Evolutionary conservation across 2,329 filamentous ascomycete genomes (phyloP).

Genomic region (Microdochium paspali): DNA sequence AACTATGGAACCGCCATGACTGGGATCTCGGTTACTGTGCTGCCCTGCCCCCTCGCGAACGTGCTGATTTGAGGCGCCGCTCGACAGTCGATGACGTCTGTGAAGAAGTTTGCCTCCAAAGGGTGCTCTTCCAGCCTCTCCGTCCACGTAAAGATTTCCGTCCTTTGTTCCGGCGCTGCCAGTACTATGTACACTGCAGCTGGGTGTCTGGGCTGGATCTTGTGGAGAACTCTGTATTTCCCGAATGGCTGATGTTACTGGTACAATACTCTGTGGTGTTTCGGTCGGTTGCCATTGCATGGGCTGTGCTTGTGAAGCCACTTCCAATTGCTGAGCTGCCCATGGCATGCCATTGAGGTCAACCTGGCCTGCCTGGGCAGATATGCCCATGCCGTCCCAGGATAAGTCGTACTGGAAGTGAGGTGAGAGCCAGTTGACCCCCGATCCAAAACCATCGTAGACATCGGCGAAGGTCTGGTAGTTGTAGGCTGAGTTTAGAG

Average conservation of each 20-base stretch:
- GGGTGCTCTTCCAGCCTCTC: neutral
- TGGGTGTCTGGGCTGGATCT: neutral
- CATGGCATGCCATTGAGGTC: neutral
- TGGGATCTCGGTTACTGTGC: no score
- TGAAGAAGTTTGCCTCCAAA: neutral
- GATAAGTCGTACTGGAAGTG: slow-evolving; percentile 1
- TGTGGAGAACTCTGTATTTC: neutral
- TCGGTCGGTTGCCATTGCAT: neutral
- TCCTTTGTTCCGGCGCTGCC: neutral
- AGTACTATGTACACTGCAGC: neutral
- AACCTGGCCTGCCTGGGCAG: neutral
- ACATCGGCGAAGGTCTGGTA: neutral
- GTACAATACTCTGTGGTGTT: neutral
- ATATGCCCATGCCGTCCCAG: neutral
- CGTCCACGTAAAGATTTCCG: neutral
- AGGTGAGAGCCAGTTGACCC: slow-evolving; percentile 5
- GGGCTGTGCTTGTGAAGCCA: neutral
- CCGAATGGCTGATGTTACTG: neutral
- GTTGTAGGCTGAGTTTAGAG: neutral
- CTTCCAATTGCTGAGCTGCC: neutral
- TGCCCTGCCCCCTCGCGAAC: no score
- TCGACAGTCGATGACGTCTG: neutral
- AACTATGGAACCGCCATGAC: neutral
- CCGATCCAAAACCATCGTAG: slow-evolving; percentile 1
- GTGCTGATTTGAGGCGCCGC: neutral